Conservation (phyloP, 2,329 filamentous ascomycete species). For the Helicocarpus griseus region DNA sequence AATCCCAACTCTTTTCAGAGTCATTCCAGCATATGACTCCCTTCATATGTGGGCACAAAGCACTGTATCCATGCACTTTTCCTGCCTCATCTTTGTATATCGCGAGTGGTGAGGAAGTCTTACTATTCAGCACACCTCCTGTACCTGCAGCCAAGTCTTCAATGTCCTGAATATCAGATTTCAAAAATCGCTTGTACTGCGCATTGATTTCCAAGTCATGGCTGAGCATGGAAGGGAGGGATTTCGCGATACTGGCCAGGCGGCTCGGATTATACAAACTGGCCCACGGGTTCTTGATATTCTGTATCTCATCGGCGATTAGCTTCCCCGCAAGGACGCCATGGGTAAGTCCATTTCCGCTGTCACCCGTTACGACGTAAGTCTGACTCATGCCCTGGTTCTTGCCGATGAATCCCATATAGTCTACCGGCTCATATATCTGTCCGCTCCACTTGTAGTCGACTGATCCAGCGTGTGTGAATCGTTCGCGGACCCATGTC, state of each 20-base stretch:
- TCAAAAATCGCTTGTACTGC: constrained; percentile 46
- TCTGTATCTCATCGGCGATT: constrained; percentile 46
- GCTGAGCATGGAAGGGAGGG: constrained; percentile 35
- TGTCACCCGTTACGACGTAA: constrained; percentile 49
- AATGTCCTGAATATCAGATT: constrained; percentile 48
- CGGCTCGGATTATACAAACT: constrained; percentile 44
- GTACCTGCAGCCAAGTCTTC: constrained; percentile 42
- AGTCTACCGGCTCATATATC: constrained; percentile 47
- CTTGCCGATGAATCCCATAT: constrained; percentile 47
- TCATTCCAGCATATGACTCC: constrained; percentile 49
- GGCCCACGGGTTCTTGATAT: constrained; percentile 41
- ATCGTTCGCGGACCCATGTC: constrained; percentile 44
- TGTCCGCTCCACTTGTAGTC: constrained; percentile 52
- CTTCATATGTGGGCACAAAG: constrained; percentile 47
- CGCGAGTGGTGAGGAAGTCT: constrained; percentile 38
- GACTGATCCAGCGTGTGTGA: constrained; percentile 39
- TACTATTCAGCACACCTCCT: constrained; percentile 46
- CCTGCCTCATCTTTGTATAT: constrained; percentile 49
- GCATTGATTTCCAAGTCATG: constrained; percentile 48
- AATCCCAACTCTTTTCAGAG: constrained; percentile 46
- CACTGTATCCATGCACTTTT: constrained; percentile 42
- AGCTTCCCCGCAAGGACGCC: constrained; percentile 44
- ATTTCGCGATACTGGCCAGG: constrained; percentile 36
- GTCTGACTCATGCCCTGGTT: constrained; percentile 44
- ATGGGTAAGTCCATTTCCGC: constrained; percentile 49